These are phyloP conservation scores for Venturia nashicola DNA, from an alignment of 2,329 filamentous ascomycete genomes.

Conservation along the genomic window DNA sequence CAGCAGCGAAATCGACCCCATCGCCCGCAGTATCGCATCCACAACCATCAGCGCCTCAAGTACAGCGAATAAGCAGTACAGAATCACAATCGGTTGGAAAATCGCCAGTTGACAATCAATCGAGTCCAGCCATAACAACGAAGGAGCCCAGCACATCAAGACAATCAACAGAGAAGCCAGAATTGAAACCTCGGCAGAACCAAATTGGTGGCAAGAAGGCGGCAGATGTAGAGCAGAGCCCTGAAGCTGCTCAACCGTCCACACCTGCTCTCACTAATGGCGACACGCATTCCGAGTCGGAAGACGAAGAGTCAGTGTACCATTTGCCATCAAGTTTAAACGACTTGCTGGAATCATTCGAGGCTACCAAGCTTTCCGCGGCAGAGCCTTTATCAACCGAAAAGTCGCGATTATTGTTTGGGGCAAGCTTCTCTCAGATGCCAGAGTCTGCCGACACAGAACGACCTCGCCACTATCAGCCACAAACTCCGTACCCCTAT, in stretches of 20 bases:
- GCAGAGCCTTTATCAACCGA: slow-evolving; percentile 24
- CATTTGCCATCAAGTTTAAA: slow-evolving; percentile 81
- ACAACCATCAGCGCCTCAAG: slow-evolving; percentile 16
- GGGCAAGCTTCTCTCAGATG: slow-evolving; percentile 58
- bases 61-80: slow-evolving; percentile 17
- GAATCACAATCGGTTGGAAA: slow-evolving; percentile 28
- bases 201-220: slow-evolving; percentile 6
- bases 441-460: slow-evolving; percentile 72
- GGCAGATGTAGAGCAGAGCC: slow-evolving; percentile 30
- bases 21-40: slow-evolving; percentile 11
- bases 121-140: slow-evolving; percentile 29
- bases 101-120: slow-evolving; percentile 37
- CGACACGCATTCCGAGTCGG: slow-evolving; percentile 33
- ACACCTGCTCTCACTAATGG: slow-evolving; percentile 37
- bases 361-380: slow-evolving; percentile 63
- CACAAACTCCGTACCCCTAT: slow-evolving; percentile 62
- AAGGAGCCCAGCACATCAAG: neutral
- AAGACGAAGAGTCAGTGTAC: slow-evolving; percentile 70
- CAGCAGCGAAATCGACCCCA: neutral
- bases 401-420: slow-evolving; percentile 6
- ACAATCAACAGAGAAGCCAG: neutral
- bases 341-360: slow-evolving; percentile 84
- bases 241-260: slow-evolving; percentile 14
- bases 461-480: slow-evolving; percentile 70
- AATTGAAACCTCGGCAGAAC: neutral